Conservation (phyloP, 306 rosid genomes). For the Trichosanthes cucumerina region DNA sequence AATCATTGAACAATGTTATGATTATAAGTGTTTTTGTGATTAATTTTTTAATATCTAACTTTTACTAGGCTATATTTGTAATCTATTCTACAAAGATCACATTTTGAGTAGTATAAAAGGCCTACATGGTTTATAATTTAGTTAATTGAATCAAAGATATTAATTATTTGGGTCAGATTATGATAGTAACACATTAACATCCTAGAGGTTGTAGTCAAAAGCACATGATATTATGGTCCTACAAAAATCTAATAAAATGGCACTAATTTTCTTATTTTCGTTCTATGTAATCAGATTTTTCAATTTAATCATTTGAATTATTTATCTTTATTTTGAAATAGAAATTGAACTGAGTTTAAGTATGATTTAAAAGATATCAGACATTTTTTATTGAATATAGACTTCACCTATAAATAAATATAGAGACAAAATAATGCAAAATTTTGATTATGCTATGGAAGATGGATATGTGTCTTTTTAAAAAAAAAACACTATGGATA, state of each 20-base stretch:
- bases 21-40: no score
- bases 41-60: not conserved
- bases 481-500: not conserved
- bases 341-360: not conserved
- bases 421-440: not conserved
- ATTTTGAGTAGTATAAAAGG: not conserved
- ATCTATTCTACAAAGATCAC: not conserved
- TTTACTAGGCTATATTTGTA: not conserved
- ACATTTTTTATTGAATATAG: not conserved
- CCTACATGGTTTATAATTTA: constrained; percentile 1
- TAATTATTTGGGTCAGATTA: constrained; percentile 2
- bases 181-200: not conserved
- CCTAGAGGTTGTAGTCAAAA: not conserved
- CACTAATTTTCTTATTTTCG: not conserved
- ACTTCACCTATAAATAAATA: not conserved
- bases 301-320: not conserved
- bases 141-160: not conserved
- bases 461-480: not conserved
- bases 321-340: not conserved
- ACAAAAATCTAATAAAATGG: not conserved
- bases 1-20: not conserved
- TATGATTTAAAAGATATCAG: not conserved
- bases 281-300: not conserved
- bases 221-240: not conserved
- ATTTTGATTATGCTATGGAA: not conserved